Evolutionary conservation across 2,329 filamentous ascomycete species (phyloP), one percentile per base, ranked within the genome.

Genomic region (Dactylellina sp.): DNA sequence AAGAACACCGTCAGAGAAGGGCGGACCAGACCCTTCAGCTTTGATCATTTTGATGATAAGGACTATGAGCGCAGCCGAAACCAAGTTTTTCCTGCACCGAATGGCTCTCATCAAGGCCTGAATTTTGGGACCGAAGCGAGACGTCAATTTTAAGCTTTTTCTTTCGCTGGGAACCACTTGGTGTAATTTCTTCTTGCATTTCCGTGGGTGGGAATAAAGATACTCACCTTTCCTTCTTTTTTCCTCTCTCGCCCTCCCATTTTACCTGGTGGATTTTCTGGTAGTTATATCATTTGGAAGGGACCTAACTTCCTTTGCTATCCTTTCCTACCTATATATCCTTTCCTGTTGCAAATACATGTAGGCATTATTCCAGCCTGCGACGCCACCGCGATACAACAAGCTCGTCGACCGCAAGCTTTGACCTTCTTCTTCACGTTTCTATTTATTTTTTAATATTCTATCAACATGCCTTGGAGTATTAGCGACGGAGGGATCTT

Each of bases 121-220:
- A 62, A 39, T 66, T 42, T 61, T 40, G 55, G 49, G 61, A 59
- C 55, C 56, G 70, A 74, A 74, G 70, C 70, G 70, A 74, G 70
- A 74, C 70, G 70, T 74, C 70, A 74, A 74, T 74, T 74, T 74
- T 74, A 74, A 74, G 70, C 70, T 66, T 74, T 72, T 71, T 44
- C 42, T 50, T 56, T 56, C 40, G 70, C 60, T 65, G 61, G 55
- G 37, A 61, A 62, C 55, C 60, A 59, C 61, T 70, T 61, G 61
- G 44, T 57, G 46, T 61, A 66, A 66, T 74, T 70, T 62, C 64
- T 62, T 70, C 64, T 70, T 61, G 56, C 39, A 70, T 62, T 59
- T 57, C 47, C 46, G 56, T 61, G 64, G 25, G 64, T 61, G 64
- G 40, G 40, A 40, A 55, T 52, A 32, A 68, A 70, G 64, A 56